Evolutionary conservation across 2,329 filamentous ascomycete species (phyloP), one percentile per base, ranked within the genome.

Genomic region (Mycosphaerella sp.): DNA sequence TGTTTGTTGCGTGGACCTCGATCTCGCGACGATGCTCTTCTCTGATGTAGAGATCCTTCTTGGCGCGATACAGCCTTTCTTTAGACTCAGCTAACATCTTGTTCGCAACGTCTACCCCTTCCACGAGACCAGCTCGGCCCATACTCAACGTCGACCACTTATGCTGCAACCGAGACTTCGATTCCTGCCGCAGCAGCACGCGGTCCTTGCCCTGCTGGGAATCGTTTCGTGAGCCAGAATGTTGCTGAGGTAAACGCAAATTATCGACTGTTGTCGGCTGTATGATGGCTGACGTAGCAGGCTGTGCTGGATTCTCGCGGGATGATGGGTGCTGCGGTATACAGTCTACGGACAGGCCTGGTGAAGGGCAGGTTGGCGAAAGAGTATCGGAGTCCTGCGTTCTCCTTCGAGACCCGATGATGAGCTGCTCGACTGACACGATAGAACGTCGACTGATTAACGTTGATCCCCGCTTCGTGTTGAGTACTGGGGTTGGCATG

Each of bases 331-430:
- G 44, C 36, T 48, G 44, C 34, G 44, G 44, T 27, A 48, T 41
- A 18, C 44, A 41, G 4, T 34, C 28, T 17, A 32, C 44, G 27
- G 41, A 48, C 12, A 48, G 36, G 4, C 37, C 21, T 28, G 44
- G 25, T 16, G 44, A 41, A 21, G 41, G 32, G 12, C 44, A 48
- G n/a, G 44, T 48, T 30, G 44, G 44, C 27, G 44, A 48, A n/a
- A 48, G 37, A 30, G 44, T 48, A 27, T 48, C 44, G 21, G 36
- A 41, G 27, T 48, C 44, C 27, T 48, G 44, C n/a, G 44, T 48
- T 12, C 28, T 48, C 30, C 44, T 21, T 25, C 44, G 35, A 30
- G 44, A 41, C 27, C 16, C 32, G 37, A 48, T 27, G 14, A 41
- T 48, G 10, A 48, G 44, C 27, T 48, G 44, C 27, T 48, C 44